Base-by-base conservation (phyloP, 176 grass and related monocot species). In the Avena eriantha region DNA sequence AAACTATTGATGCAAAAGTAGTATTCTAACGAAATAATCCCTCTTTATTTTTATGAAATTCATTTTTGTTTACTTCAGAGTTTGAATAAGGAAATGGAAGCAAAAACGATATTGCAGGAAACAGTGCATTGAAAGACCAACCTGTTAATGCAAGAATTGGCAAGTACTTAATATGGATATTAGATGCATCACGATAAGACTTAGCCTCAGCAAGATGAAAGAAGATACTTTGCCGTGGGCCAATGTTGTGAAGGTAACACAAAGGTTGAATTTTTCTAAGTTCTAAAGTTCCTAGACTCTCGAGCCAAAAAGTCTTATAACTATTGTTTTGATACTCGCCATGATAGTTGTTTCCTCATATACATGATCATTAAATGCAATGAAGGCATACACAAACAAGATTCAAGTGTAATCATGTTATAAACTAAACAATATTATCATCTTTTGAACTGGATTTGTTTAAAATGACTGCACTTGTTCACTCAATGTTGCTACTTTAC, bases 331-430 rank as follows among this genome's bases (percentile, higher is more conserved):
- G 39, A 7, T 41, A 5, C 39, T 41, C 7, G 50, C 50, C 50
- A 53, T 17, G 15, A 53, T 53, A 67, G 63, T 31, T 67, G 29
- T 26, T 76, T 76, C 72, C 18, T 48, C 24, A 53, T 19, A 34
- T 50, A 54, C 73, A 34, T 76, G 24, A 76, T 54, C 4, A 7
- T 77, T 56, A 36, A 57, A 78, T 78, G 75, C 29, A 39, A 39
- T 34, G 31, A 78, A 59, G 54, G 29, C 1, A 58, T 59, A 2
- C 15, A 14, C 31, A 78, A 22, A 21, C 19, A 34, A 56, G 5
- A 56, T 54, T 78, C 74, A 57, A 77, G 50, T 58, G 29, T 57
- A 35, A 34, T n/a, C 4, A 56, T 57, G 10, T 58, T 36, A 23
- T 55, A 59, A 57, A 46, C 41, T 14, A 39, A 35, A 68, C 15